Evolutionary conservation across 2,329 filamentous ascomycete species (phyloP).

Genomic region (Geosmithia putterillii): DNA sequence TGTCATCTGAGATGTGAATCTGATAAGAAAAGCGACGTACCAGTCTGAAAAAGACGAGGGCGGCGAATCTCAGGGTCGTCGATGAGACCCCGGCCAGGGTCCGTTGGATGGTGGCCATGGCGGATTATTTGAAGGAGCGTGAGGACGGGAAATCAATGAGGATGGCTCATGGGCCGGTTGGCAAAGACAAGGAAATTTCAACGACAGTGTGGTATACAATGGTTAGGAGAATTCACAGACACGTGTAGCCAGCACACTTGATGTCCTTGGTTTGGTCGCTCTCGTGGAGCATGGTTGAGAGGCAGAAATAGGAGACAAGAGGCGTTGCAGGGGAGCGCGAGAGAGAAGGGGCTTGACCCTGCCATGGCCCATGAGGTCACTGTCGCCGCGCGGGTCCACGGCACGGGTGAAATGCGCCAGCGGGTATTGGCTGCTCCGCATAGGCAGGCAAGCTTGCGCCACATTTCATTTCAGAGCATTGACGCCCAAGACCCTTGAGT

Average conservation of each 20-base stretch:
- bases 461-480: neutral
- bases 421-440: neutral
- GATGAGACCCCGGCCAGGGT: constrained; percentile 21
- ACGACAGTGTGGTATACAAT: neutral
- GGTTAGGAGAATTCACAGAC: neutral
- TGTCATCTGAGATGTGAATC: neutral
- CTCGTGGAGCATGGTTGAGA: neutral
- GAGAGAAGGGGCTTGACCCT: neutral
- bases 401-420: neutral
- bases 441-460: neutral
- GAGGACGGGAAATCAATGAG: neutral
- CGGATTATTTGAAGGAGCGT: constrained; percentile 1
- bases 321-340: too few species aligned
- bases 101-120: constrained; percentile 18
- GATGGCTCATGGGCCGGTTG: too few species aligned
- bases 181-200: too few species aligned
- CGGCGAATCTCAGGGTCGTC: constrained; percentile 20
- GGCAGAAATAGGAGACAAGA: neutral
- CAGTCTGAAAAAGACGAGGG: constrained; percentile 23
- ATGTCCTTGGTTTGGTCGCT: neutral
- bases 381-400: neutral
- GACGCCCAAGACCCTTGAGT: neutral
- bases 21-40: constrained; percentile 10
- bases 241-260: neutral
- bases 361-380: neutral